Evolutionary conservation across 2,329 filamentous ascomycete species (phyloP).

Genomic region (Trichoderma sp.): DNA sequence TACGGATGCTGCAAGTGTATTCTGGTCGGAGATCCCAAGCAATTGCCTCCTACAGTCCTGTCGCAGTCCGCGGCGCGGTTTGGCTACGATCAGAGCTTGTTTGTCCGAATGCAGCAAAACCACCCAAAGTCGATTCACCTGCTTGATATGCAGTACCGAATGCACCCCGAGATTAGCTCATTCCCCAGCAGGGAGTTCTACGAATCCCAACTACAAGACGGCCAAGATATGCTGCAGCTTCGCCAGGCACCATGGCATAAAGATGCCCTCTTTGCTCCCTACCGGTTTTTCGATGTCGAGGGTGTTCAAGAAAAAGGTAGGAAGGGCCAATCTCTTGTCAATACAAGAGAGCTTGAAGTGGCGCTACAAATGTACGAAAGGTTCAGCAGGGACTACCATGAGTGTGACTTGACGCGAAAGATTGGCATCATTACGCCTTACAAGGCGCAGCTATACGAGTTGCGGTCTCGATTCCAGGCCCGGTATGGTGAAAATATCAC

Average conservation of each 20-base stretch:
- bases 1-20: slow-evolving; percentile 97
- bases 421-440: slow-evolving; percentile 98
- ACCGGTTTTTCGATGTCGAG: slow-evolving; percentile 94
- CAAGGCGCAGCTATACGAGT: slow-evolving; percentile 82
- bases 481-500: slow-evolving; percentile 73
- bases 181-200: slow-evolving; percentile 95
- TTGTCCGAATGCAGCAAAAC: slow-evolving; percentile 96
- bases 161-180: slow-evolving; percentile 93
- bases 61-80: slow-evolving; percentile 89
- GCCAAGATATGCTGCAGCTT: slow-evolving; percentile 74
- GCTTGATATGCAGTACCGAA: slow-evolving; percentile 96
- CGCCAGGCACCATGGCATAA: slow-evolving; percentile 83
- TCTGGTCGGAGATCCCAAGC: slow-evolving; percentile 95
- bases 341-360: slow-evolving; percentile 80
- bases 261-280: slow-evolving; percentile 78
- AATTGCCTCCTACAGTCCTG: slow-evolving; percentile 91
- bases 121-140: slow-evolving; percentile 85
- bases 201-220: slow-evolving; percentile 81
- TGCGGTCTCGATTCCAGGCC: slow-evolving; percentile 71
- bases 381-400: slow-evolving; percentile 68
- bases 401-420: slow-evolving; percentile 72
- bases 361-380: slow-evolving; percentile 82
- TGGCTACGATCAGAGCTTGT: slow-evolving; percentile 96
- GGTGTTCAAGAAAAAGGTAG: slow-evolving; percentile 80
- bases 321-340: slow-evolving; percentile 86